A percentile compares a stretch with the other conserved stretches of the same genome.
Evolutionary conservation across 2,329 filamentous ascomycete genomes (phyloP).

Genomic region (Exophiala viscosa): DNA sequence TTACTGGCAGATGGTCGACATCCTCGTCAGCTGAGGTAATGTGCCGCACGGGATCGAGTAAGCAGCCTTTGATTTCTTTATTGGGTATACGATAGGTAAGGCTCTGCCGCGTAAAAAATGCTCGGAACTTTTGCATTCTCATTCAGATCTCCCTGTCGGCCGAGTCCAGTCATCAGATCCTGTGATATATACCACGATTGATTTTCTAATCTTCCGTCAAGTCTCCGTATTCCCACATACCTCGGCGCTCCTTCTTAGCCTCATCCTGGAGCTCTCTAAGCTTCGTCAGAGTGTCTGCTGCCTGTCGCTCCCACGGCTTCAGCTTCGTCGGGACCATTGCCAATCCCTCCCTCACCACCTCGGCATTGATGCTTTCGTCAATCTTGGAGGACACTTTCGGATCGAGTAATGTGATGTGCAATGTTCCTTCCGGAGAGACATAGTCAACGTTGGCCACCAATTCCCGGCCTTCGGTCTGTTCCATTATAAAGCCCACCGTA

Average conservation of each 20-base stretch:
- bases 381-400: constrained; percentile 59
- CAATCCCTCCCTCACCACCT: constrained; percentile 76
- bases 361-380: constrained; percentile 82
- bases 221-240: constrained; percentile 99
- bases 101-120: too few relatives aligned
- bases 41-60: too few relatives aligned
- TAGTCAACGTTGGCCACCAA: constrained; percentile 90
- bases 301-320: constrained; percentile 82
- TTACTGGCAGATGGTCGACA: too few relatives aligned
- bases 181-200: background rate
- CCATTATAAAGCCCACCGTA: constrained; percentile 69
- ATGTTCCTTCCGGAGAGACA: constrained; percentile 72
- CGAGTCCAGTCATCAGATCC: too few relatives aligned
- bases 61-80: background rate
- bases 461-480: constrained; percentile 69
- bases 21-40: too few relatives aligned
- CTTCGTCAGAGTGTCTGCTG: constrained; percentile 66
- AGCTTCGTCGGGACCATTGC: constrained; percentile 91
- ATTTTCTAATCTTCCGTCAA: constrained; percentile 73
- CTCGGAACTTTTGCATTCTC: too few relatives aligned
- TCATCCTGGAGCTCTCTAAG: constrained; percentile 69
- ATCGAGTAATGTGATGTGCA: constrained; percentile 87
- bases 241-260: constrained; percentile 74
- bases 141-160: too few relatives aligned
- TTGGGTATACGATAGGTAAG: too few relatives aligned